These are phyloP conservation scores for Penicillium pulvis DNA, from an alignment of 495 filamentous ascomycete genomes.

Conservation along the genomic window DNA sequence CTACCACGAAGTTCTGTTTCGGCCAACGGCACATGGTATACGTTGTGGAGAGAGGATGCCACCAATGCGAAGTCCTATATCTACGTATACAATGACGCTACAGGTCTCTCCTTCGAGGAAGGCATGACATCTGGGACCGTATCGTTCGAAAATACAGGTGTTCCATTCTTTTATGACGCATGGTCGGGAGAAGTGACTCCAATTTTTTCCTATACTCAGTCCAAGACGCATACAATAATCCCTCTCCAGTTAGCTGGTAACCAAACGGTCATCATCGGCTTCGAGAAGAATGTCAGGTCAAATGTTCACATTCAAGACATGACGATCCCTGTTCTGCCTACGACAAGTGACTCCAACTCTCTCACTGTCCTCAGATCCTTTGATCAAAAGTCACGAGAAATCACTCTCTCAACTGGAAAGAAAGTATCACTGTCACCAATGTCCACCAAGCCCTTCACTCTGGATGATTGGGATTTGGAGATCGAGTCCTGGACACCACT, in stretches of 20 bases:
- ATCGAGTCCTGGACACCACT: constrained; percentile 45
- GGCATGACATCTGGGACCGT: not conserved
- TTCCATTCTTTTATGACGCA: constrained; percentile 39
- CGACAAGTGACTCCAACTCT: not conserved
- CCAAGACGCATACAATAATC: constrained; percentile 22
- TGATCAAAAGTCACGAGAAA: not conserved
- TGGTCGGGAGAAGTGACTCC: constrained; percentile 46
- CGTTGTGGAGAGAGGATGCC: constrained; percentile 31
- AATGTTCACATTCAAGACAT: constrained; percentile 14
- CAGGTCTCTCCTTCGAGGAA: not conserved
- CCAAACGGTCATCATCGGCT: constrained; percentile 40
- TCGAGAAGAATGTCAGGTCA: constrained; percentile 18
- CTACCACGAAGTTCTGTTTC: constrained; percentile 29
- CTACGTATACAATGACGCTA: constrained; percentile 40
- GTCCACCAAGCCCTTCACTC: constrained; percentile 15
- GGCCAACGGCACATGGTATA: constrained; percentile 39
- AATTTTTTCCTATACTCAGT: constrained; percentile 30
- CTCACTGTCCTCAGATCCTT: constrained; percentile 4
- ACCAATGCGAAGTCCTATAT: constrained; percentile 32
- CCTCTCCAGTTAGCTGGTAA: constrained; percentile 35
- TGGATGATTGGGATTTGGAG: constrained; percentile 45
- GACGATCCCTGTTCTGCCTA: constrained; percentile 19
- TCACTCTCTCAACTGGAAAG: constrained; percentile 14
- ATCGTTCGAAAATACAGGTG: constrained; percentile 23
- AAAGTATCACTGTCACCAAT: constrained; percentile 16